Conservation (phyloP, 305 asterid genomes). For the Fraxinus sp. region DNA sequence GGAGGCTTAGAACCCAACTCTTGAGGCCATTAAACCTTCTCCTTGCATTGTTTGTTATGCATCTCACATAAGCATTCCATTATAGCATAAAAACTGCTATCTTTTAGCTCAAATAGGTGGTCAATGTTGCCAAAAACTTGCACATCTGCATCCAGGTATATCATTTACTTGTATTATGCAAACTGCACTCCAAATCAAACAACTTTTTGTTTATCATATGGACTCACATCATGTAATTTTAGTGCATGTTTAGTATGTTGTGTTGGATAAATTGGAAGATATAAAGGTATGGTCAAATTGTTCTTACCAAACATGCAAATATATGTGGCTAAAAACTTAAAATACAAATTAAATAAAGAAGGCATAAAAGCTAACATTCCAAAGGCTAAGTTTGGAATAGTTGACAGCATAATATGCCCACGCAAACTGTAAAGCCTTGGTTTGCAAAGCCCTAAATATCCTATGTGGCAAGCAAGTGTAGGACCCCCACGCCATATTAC, state of each 20-base stretch:
- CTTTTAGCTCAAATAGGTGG: constrained; percentile 34
- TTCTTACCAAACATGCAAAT: no score
- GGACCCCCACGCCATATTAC: no score
- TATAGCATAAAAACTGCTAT: constrained; percentile 32
- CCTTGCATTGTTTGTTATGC: constrained; percentile 14
- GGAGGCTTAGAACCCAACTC: constrained; percentile 28
- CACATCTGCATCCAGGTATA: constrained; percentile 38
- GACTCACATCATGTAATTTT: neutral
- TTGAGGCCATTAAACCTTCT: constrained; percentile 36
- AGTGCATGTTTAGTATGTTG: neutral
- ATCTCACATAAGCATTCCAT: constrained; percentile 39
- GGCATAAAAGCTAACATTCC: neutral
- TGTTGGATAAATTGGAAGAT: neutral
- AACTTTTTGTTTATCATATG: no score
- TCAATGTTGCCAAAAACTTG: constrained; percentile 40
- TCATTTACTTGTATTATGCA: constrained; percentile 24
- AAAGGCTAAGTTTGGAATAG: constrained; percentile 28
- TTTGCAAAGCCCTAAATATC: no score
- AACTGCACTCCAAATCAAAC: neutral
- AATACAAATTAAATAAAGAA: no score
- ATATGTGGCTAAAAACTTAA: no score
- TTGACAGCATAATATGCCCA: constrained; percentile 31
- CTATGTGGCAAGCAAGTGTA: no score
- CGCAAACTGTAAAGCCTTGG: constrained; percentile 3
- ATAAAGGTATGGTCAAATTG: neutral